These are phyloP conservation scores for Xylaria multiplex DNA, from an alignment of 2,329 filamentous ascomycete species.

Conservation along the genomic window DNA sequence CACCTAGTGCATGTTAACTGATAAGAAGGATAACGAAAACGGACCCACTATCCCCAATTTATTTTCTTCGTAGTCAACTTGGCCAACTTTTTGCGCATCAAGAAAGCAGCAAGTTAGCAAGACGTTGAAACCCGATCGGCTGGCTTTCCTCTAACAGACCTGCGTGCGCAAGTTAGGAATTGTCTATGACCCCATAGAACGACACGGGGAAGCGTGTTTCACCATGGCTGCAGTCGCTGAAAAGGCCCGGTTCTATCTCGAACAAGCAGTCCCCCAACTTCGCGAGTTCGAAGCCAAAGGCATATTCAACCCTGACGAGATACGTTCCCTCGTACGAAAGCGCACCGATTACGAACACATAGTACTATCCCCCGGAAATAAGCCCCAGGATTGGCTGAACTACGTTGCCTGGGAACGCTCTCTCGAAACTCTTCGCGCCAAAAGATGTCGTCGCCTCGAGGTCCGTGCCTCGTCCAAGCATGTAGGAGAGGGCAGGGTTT, in stretches of 20 bases:
- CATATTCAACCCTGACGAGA: slow-evolving; percentile 91
- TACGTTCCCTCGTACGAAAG: slow-evolving; percentile 86
- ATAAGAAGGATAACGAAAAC: slow-evolving; percentile 33
- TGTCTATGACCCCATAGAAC: background rate
- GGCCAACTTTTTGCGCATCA: slow-evolving; percentile 13
- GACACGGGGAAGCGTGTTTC: background rate
- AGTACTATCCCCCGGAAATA: slow-evolving; percentile 82
- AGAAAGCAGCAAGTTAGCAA: background rate
- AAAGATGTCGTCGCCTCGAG: slow-evolving; percentile 82
- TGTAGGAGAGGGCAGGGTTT: slow-evolving; percentile 82
- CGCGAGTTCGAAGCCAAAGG: slow-evolving; percentile 92
- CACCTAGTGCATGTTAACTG: background rate
- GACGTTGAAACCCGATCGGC: background rate
- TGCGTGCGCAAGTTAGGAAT: background rate
- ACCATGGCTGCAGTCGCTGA: slow-evolving; percentile 85
- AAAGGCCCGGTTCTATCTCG: slow-evolving; percentile 94
- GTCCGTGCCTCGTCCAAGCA: slow-evolving; percentile 75
- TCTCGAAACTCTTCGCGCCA: slow-evolving; percentile 79
- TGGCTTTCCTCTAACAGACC: background rate
- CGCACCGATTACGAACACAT: slow-evolving; percentile 94
- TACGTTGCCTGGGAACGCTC: slow-evolving; percentile 80
- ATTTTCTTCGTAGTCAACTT: slow-evolving; percentile 32
- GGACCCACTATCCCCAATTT: slow-evolving; percentile 36
- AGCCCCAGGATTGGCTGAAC: slow-evolving; percentile 80
- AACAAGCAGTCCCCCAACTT: slow-evolving; percentile 90